A percentile compares a stretch with the other conserved stretches of the same genome.
phyloP scores from a whole-genome alignment of 106 monocot genomes.

The Phalaenopsis aphrodite region DNA sequence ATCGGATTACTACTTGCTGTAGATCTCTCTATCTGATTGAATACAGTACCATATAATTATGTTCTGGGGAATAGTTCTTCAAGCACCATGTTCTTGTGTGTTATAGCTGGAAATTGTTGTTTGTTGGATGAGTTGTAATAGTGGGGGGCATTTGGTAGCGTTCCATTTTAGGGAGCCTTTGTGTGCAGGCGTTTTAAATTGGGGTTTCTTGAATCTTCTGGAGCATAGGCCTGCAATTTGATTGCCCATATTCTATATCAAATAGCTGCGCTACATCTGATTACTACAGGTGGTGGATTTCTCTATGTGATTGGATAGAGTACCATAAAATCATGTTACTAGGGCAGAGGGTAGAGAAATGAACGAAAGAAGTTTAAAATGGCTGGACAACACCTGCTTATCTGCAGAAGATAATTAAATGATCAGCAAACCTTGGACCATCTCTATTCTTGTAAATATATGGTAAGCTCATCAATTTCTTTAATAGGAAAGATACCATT shows the following conservation, averaged over 20 bases:
- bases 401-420: neutral
- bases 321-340: neutral
- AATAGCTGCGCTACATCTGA: neutral
- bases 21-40: neutral
- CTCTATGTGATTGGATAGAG: neutral
- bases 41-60: neutral
- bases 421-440: neutral
- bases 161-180: neutral
- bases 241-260: neutral
- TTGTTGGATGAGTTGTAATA: neutral
- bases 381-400: neutral
- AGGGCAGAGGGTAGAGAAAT: neutral
- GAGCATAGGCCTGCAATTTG: neutral
- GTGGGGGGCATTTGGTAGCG: neutral
- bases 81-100: neutral
- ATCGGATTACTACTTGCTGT: neutral
- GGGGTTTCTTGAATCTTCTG: neutral
- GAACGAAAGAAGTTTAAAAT: neutral
- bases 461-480: neutral
- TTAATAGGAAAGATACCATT: neutral
- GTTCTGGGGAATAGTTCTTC: neutral
- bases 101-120: neutral
- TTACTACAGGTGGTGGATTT: neutral
- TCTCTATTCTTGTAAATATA: neutral
- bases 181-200: neutral